Evolutionary conservation across 208 protist species (phyloP).

Genomic region (Crithidia bombi): DNA sequence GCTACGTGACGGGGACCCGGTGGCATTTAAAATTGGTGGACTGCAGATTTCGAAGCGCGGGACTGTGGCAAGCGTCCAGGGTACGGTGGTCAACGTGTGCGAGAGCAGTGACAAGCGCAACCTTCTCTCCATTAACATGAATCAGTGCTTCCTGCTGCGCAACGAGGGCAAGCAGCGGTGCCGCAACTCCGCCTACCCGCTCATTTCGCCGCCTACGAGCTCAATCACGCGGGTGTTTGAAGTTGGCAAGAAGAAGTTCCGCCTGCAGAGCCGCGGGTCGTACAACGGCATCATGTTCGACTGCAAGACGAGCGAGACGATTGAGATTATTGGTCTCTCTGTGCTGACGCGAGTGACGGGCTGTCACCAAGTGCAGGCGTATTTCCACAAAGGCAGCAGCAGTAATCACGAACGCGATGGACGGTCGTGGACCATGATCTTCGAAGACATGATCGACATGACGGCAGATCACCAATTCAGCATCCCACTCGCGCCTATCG

Average conservation of each 20-base stretch:
- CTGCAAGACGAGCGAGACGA: slow-evolving; percentile 66
- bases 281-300: slow-evolving; percentile 94
- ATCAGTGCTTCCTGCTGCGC: slow-evolving; percentile 71
- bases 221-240: slow-evolving; percentile 77
- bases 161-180: slow-evolving; percentile 69
- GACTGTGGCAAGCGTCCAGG: slow-evolving; percentile 42
- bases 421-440: slow-evolving; percentile 73
- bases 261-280: slow-evolving; percentile 64
- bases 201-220: slow-evolving; percentile 63
- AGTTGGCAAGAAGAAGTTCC: slow-evolving; percentile 82
- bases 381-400: slow-evolving; percentile 84
- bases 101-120: slow-evolving; percentile 65
- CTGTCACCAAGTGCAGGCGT: slow-evolving; percentile 81
- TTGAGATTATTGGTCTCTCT: slow-evolving; percentile 74
- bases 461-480: slow-evolving; percentile 61
- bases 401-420: slow-evolving; percentile 60
- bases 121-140: slow-evolving; percentile 50
- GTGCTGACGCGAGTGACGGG: slow-evolving; percentile 75
- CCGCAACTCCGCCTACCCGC: slow-evolving; percentile 52
- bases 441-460: slow-evolving; percentile 81
- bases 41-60: slow-evolving; percentile 70
- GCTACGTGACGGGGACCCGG: slow-evolving; percentile 48
- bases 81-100: slow-evolving; percentile 52
- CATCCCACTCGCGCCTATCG: slow-evolving; percentile 63
- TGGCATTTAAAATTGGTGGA: slow-evolving; percentile 65